Base-by-base conservation (phyloP, 768 basidiomycete genomes). In the Xerocomus spinulosus region DNA sequence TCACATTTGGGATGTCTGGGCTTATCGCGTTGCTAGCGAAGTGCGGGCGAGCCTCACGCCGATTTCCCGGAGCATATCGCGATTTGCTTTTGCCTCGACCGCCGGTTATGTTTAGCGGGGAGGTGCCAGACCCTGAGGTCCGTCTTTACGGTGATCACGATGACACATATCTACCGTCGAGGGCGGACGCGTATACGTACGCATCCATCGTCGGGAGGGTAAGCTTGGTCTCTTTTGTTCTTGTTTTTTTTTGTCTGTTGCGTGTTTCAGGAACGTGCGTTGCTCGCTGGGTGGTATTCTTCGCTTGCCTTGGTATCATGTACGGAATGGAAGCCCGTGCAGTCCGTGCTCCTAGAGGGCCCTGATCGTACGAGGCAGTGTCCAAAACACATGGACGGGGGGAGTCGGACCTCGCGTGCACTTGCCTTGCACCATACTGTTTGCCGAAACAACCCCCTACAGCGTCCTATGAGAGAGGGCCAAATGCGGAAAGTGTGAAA, bases 21-120 rank as follows among this genome's bases (percentile, higher is more conserved):
- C n/a, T 10, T 28, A 28, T 28, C 26, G 26, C 26, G 6, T 28
- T 10, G 1, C 41, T 61, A 54, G 60, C 59, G 52, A 53, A 47
- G 47, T 59, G 60, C 46, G 60, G 25, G 50, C 40, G 8, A 50
- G 26, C 25, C 60, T 60, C 59, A 53, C 3, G 14, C 53, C 53
- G 50, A 33, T 30, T 9, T 13, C 15, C 17, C 48, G 40, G 48
- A 30, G 20, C 21, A 13, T 34, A 43, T 43, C 47, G 41, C 44
- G 30, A 41, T 49, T 33, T 29, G 47, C 35, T 20, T 45, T 37
- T 45, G 34, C 34, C 34, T 52, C 37, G 26, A 23, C 49, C 38
- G 24, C 44, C 51, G 20, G 34, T 29, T n/a, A 35, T 26, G 25
- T 5, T 5, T 30, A 18, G 25, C 39, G 26, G 26, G 26, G 26